phyloP scores from a whole-genome alignment of 768 basidiomycete species.

The Fistulinella prunicolor region DNA sequence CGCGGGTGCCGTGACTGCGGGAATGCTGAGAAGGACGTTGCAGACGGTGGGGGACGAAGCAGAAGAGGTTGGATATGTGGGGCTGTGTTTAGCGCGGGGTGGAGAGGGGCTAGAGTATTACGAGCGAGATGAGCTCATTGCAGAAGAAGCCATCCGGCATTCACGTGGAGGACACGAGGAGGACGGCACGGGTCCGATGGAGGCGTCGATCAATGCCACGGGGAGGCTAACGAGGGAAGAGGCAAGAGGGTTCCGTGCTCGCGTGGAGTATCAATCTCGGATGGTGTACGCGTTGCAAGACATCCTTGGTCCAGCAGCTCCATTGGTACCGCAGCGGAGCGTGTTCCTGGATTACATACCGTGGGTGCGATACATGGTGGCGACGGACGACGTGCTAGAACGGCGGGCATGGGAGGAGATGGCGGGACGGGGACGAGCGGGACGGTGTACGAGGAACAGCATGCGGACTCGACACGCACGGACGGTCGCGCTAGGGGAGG shows the following conservation, averaged over 20 bases:
- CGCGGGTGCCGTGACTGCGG: neutral
- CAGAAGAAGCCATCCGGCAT: slow-evolving; percentile 42
- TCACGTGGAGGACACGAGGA: slow-evolving; percentile 43
- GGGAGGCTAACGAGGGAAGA: slow-evolving; percentile 19
- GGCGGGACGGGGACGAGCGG: slow-evolving; percentile 27
- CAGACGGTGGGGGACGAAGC: slow-evolving; percentile 38
- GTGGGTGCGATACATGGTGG: slow-evolving; percentile 61
- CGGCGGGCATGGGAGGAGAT: slow-evolving; percentile 34
- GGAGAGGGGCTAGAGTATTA: slow-evolving; percentile 33
- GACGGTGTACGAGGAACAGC: slow-evolving; percentile 61
- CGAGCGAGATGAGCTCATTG: slow-evolving; percentile 49
- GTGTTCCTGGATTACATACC: slow-evolving; percentile 71
- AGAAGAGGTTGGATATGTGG: slow-evolving; percentile 54
- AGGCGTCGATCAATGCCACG: slow-evolving; percentile 36
- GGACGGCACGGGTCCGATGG: slow-evolving; percentile 30
- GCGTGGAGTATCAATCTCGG: slow-evolving; percentile 43
- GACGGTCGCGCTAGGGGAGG: slow-evolving; percentile 38
- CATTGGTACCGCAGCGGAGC: slow-evolving; percentile 42
- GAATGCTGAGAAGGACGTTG: slow-evolving; percentile 8
- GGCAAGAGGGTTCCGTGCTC: slow-evolving; percentile 33
- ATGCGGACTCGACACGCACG: slow-evolving; percentile 42
- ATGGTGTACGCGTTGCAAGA: slow-evolving; percentile 47
- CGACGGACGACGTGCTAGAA: slow-evolving; percentile 52
- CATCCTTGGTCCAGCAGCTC: slow-evolving; percentile 41
- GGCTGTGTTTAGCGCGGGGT: slow-evolving; percentile 33